These are phyloP conservation scores for Podaxis sp. DNA, from an alignment of 768 basidiomycete genomes.

Conservation along the genomic window DNA sequence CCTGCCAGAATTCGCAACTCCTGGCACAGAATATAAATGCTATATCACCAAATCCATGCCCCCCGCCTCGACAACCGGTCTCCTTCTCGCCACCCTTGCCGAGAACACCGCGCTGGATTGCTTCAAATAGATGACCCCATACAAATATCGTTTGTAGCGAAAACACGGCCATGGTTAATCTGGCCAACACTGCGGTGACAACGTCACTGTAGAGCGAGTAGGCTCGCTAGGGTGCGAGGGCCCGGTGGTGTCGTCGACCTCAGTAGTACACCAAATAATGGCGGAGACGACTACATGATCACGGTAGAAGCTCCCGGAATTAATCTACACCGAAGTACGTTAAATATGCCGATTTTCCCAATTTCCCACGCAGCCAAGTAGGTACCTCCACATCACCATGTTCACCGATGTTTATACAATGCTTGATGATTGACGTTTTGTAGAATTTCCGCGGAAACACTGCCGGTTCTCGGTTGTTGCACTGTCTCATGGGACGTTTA, in stretches of 20 bases:
- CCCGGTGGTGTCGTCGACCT: no score
- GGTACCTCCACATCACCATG: no score
- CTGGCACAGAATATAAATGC: constrained; percentile 31
- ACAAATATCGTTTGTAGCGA: not conserved
- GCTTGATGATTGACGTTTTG: not conserved
- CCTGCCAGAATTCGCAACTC: constrained; percentile 30
- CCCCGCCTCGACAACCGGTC: constrained; percentile 11
- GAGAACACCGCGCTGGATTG: constrained; percentile 28
- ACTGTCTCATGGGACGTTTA: constrained; percentile 40
- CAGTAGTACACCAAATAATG: no score
- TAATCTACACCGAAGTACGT: no score
- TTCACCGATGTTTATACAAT: not conserved
- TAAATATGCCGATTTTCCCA: no score
- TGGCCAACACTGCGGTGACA: constrained; percentile 35
- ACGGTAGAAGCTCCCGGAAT: no score
- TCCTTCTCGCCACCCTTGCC: constrained; percentile 38
- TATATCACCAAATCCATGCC: constrained; percentile 26
- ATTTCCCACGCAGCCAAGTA: no score
- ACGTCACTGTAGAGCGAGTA: no score
- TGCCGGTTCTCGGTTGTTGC: constrained; percentile 40
- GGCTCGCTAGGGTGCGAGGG: no score
- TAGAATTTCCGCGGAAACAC: constrained; percentile 41
- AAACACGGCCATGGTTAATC: constrained; percentile 26
- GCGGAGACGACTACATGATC: no score
- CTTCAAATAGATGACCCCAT: constrained; percentile 25